A percentile compares a stretch with the other conserved stretches of the same genome.
Evolutionary conservation across 139 green algal species (phyloP).

Genomic region (Tetraselmis chui): DNA sequence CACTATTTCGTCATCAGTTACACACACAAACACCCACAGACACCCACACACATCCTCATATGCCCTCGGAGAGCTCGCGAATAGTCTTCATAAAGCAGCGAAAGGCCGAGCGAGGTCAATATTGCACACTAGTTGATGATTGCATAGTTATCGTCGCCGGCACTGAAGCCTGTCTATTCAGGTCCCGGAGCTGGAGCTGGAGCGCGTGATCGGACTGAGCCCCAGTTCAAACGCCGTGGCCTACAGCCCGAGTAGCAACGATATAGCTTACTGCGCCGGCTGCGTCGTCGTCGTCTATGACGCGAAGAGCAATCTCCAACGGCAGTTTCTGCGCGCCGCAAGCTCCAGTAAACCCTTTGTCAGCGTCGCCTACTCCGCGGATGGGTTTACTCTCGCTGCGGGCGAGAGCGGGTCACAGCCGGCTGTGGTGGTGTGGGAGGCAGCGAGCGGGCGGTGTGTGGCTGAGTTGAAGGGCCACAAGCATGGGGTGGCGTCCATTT

Average conservation of each 20-base stretch:
- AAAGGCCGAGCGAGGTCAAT: too few species aligned
- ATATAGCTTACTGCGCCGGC: conserved; percentile 23
- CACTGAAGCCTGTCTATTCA: too few species aligned
- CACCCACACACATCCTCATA: too few species aligned
- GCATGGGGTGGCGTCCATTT: conserved; percentile 24
- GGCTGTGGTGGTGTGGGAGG: conserved; percentile 29
- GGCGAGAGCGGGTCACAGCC: conserved; percentile 24
- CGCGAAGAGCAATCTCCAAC: conserved; percentile 15
- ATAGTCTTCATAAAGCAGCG: too few species aligned
- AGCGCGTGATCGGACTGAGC: neutral
- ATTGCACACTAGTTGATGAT: too few species aligned
- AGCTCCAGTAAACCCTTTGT: conserved; percentile 15
- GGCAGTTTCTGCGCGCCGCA: conserved; percentile 8
- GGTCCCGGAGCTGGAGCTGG: neutral
- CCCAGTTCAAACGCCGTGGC: neutral
- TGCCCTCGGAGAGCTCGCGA: too few species aligned
- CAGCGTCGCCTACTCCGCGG: conserved; percentile 21
- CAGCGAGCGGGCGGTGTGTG: conserved; percentile 6
- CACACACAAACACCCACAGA: too few species aligned
- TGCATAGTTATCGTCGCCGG: too few species aligned
- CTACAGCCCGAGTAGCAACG: neutral
- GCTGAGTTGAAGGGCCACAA: conserved; percentile 32
- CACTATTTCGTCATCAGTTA: too few species aligned
- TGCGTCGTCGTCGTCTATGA: conserved; percentile 22
- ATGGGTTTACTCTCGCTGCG: conserved; percentile 28